Evolutionary conservation across 1,139 yeast species (phyloP), one percentile per base, ranked within the genome.

Genomic region (Blastobotrys indianensis): DNA sequence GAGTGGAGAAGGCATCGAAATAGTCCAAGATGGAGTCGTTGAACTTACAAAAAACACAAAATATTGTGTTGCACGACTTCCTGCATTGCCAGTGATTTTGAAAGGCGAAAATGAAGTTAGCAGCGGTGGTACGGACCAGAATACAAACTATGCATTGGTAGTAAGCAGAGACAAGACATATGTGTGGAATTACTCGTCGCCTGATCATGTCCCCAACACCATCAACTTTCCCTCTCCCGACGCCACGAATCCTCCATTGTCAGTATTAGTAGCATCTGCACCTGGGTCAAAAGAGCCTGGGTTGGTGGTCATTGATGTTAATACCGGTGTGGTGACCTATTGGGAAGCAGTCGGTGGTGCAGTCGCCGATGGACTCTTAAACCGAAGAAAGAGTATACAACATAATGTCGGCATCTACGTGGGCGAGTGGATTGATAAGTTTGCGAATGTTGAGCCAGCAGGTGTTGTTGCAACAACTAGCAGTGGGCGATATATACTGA

Each of bases 391-490:
- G 42, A 61, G 60, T 36, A 61, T 69, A 13, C 66, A 63, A 39
- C 63, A 67, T 11, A 54, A 61, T 3, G 60, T 72, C 25, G 67
- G 65, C 40, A 57, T 74, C 4, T 66, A 68, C 39, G 52, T 63
- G 44, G 59, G 64, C 51, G 57, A 70, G 56, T 56, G 54, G 41
- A 70, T 86, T 23, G 76, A 80, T 1, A 61, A 73, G 38, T 76
- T 82, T 2, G 77, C 79, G 50, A 78, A 77, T 51, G 73, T 82
- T 12, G 90, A 84, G 54, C 92, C 94, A 0, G 80, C 85, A 2
- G 95, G 95, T 1, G 67, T 87, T 5, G 70, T 82, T 1, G 62
- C 85, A 9, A 77, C 88, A 4, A 86, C 96, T 0, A 78, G 87
- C 4, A 71, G 77, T 56, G 87, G 86, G 34, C 69, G 94, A 51